A percentile compares a stretch with the other conserved stretches of the same genome.
phyloP scores from a whole-genome alignment of 78 protist genomes.

The Pigoraptor vietnamica region DNA sequence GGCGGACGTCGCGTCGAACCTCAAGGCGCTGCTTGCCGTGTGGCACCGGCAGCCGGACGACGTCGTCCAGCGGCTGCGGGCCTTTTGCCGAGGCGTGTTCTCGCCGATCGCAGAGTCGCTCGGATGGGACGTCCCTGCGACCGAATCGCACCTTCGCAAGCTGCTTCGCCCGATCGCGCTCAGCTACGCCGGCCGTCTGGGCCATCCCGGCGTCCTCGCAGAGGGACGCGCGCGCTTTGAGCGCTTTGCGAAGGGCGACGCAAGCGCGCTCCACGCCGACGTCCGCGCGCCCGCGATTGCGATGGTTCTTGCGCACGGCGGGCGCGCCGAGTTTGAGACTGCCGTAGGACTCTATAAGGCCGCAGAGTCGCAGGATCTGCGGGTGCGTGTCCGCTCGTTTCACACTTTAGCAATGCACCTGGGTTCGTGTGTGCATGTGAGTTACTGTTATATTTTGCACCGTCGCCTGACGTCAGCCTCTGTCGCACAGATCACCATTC shows the following conservation, averaged over 20 bases:
- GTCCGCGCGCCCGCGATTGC: background rate
- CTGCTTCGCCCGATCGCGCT: background rate
- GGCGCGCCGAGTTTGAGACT: background rate
- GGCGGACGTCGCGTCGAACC: background rate
- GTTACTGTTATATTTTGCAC: too few relatives aligned
- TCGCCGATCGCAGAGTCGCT: constrained; percentile 16
- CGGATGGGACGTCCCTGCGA: constrained; percentile 26
- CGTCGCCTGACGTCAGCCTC: too few relatives aligned
- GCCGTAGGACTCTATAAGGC: background rate
- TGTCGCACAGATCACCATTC: background rate
- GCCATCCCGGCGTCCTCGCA: background rate
- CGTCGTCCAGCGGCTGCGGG: background rate
- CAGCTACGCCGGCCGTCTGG: background rate
- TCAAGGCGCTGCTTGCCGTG: background rate
- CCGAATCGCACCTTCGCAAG: background rate
- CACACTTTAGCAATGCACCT: too few relatives aligned
- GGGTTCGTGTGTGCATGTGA: background rate
- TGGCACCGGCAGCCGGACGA: background rate
- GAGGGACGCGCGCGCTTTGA: background rate
- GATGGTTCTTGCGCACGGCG: background rate
- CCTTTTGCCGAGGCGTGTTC: background rate
- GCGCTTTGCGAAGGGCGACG: background rate
- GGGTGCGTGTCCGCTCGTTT: background rate
- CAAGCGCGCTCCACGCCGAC: background rate
- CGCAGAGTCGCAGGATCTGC: background rate